phyloP scores from a whole-genome alignment of 73 alveolate genomes.

The Effrenium voratum region DNA sequence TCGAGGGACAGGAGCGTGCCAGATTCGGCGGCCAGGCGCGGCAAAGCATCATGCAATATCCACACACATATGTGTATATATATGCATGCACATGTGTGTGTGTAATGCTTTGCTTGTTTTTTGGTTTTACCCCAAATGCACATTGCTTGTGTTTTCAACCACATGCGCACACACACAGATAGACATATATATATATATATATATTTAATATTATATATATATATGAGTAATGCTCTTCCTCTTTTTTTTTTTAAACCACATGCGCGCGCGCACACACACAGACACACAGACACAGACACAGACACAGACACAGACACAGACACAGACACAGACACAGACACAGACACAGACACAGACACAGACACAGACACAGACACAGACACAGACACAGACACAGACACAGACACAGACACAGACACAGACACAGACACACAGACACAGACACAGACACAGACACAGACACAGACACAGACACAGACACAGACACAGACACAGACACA shows the following conservation, averaged over 20 bases:
- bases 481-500: slow-evolving; percentile 4
- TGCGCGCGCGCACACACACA: not conserved
- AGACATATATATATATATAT: not conserved
- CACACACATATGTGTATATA: not conserved
- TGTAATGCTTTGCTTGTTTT: not conserved
- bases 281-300: not conserved
- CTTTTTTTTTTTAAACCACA: not conserved
- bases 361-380: not conserved
- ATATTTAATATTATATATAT: too few species aligned
- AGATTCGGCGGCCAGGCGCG: too few species aligned
- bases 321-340: not conserved
- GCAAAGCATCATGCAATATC: too few species aligned
- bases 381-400: not conserved
- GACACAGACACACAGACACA: not conserved
- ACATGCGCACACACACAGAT: not conserved
- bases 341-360: not conserved
- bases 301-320: not conserved
- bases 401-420: not conserved
- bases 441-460: not conserved
- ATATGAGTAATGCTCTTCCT: not conserved
- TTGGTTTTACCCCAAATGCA: too few species aligned
- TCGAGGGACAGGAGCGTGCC: too few species aligned
- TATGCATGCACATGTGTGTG: not conserved
- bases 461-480: not conserved
- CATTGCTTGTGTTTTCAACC: not conserved